Conservation (phyloP, 805 yeast species). For the Pichia manshurica region DNA sequence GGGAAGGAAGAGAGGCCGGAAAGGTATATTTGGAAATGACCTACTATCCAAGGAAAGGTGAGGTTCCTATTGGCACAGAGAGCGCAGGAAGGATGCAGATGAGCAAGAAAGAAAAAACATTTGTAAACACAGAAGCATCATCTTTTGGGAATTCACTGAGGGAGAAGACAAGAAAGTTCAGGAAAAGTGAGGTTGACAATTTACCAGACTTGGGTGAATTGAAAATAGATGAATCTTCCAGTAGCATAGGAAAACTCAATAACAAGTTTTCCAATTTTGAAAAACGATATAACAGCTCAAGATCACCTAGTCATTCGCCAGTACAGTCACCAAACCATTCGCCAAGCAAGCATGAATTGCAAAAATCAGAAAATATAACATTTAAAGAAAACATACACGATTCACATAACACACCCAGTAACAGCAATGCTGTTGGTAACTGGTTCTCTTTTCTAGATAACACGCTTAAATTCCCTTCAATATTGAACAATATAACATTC, state of each 20-base stretch:
- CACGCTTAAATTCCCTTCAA: not conserved
- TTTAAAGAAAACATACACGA: not conserved
- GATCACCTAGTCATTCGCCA: constrained; percentile 1
- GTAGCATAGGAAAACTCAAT: not conserved
- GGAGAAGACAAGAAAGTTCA: not conserved
- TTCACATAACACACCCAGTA: not conserved
- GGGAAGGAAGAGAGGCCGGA: constrained; percentile 76
- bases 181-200: constrained; percentile 6
- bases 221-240: not conserved
- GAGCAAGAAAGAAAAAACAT: constrained; percentile 1
- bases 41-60: constrained; percentile 56
- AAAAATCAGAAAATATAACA: not conserved
- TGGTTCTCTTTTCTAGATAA: not conserved
- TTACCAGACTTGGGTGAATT: constrained; percentile 12
- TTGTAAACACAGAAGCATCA: not conserved
- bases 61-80: constrained; percentile 28
- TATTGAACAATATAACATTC: not conserved
- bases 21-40: constrained; percentile 87
- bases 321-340: not conserved
- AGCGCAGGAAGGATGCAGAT: constrained; percentile 18
- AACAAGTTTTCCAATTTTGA: not conserved
- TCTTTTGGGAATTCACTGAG: constrained; percentile 1
- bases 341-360: not conserved
- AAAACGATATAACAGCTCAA: not conserved
- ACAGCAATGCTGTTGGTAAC: not conserved